Base-by-base conservation (phyloP, 331 rosid species). In the Erythrophleum ivorense region DNA sequence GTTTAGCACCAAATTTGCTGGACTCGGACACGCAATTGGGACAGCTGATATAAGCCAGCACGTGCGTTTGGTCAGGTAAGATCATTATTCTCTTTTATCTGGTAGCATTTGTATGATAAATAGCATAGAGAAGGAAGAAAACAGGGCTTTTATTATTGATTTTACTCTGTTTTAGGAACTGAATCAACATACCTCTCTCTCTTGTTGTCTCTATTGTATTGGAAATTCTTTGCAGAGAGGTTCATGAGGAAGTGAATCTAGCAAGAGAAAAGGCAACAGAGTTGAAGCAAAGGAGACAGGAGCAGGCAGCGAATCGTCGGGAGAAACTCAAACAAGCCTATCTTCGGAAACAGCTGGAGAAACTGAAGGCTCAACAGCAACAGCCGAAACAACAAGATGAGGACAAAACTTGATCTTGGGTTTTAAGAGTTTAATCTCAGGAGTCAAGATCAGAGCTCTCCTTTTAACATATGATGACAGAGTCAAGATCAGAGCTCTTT, bases 211-310 rank as follows among this genome's bases (percentile, higher is more conserved):
- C 13, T 4, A 81, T 58, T 24, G 40, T 62, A n/a, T n/a, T n/a
- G n/a, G n/a, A n/a, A n/a, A n/a, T n/a, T n/a, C 49, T 78, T 66
- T 82, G 31, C 82, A 94, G 97, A 93, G 98, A 94, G 78, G 97
- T 91, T 69, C 98, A 94, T 31, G 93, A 92, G 81, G 98, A 94
- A 90, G 98, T 86, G 24, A 94, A 86, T 83, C 89, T 80, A 83
- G 97, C 93, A 2, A 86, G 98, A 86, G 93, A 85, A 63, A 94
- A 90, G 88, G 92, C 92, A n/a, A n/a, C n/a, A n/a, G n/a, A n/a
- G n/a, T n/a, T n/a, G n/a, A n/a, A n/a, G n/a, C n/a, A n/a, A n/a
- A n/a, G 88, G 41, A 89, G 98, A 85, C 91, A 92, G 81, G 94
- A 88, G 82, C 98, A 91, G 63, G 91, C 82, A 24, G 84, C 88